Percentiles rank a stretch among this genome's conserved stretches.
Evolutionary conservation across 495 filamentous ascomycete genomes (phyloP).

Genomic region (Annulohypoxylon maeteangense): DNA sequence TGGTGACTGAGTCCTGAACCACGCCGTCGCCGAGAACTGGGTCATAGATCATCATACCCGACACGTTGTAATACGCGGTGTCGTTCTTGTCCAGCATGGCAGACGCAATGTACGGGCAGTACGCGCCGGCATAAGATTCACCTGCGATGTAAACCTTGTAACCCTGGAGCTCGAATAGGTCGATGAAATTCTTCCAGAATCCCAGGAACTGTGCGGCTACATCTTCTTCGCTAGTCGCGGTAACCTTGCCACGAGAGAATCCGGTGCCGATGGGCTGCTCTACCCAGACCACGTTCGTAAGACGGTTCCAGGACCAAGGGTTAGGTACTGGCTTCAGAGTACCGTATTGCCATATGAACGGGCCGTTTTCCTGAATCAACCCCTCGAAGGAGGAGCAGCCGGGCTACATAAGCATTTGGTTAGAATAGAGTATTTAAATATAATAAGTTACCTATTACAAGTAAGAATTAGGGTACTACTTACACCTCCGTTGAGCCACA

Average conservation of each 20-base stretch:
- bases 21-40: constrained; percentile 69
- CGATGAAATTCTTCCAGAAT: constrained; percentile 76
- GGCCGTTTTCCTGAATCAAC: constrained; percentile 74
- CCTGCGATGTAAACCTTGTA: constrained; percentile 76
- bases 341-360: constrained; percentile 70
- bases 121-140: constrained; percentile 79
- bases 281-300: constrained; percentile 74
- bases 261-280: constrained; percentile 84
- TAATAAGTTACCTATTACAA: not conserved
- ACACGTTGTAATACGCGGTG: constrained; percentile 72
- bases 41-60: constrained; percentile 77
- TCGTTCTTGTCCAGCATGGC: constrained; percentile 80
- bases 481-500: constrained; percentile 66
- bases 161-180: constrained; percentile 72
- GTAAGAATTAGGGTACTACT: constrained; percentile 2
- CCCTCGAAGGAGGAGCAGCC: constrained; percentile 75
- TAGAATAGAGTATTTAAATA: not conserved
- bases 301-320: constrained; percentile 72
- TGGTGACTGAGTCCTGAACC: constrained; percentile 65
- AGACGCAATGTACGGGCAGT: constrained; percentile 82
- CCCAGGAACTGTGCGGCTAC: constrained; percentile 75
- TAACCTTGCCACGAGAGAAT: constrained; percentile 72
- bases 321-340: constrained; percentile 68
- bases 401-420: constrained; percentile 44
- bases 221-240: constrained; percentile 71